Conservation (phyloP, 805 yeast genomes). For the Wickerhamiella sergipiensis region DNA sequence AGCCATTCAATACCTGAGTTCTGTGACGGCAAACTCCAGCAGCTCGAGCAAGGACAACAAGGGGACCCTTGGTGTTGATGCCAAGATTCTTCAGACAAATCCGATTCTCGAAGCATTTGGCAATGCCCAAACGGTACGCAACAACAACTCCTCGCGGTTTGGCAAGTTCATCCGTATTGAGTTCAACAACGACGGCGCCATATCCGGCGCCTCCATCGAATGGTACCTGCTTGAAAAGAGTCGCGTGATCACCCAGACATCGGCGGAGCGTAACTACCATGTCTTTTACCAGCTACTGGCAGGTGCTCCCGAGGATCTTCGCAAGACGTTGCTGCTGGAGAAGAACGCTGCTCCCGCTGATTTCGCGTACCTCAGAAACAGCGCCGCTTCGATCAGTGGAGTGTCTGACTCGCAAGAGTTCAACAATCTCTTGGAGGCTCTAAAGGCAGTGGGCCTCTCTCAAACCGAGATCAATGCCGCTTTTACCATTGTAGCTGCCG, state of each 20-base stretch:
- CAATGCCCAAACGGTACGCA: constrained; percentile 88
- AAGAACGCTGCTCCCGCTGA: constrained; percentile 30
- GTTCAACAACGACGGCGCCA: constrained; percentile 43
- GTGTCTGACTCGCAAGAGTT: constrained; percentile 68
- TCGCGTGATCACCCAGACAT: constrained; percentile 67
- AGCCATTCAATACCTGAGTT: constrained; percentile 80
- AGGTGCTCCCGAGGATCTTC: constrained; percentile 41
- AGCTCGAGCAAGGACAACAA: constrained; percentile 21
- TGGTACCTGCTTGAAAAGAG: constrained; percentile 92
- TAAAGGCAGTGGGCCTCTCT: constrained; percentile 59
- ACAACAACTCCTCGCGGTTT: constrained; percentile 89
- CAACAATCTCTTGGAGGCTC: constrained; percentile 45
- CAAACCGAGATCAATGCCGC: constrained; percentile 41
- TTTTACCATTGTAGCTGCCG: constrained; percentile 54
- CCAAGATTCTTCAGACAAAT: constrained; percentile 80
- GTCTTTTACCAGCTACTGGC: constrained; percentile 75
- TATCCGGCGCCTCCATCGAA: constrained; percentile 83
- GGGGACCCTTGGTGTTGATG: constrained; percentile 38
- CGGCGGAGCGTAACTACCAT: constrained; percentile 81
- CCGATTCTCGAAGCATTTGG: constrained; percentile 95
- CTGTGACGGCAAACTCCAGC: constrained; percentile 36
- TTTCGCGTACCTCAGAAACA: constrained; percentile 46
- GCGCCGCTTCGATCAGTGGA: constrained; percentile 47
- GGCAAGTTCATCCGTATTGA: constrained; percentile 90
- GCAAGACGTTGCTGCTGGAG: constrained; percentile 25